Evolutionary conservation across 2,329 filamentous ascomycete species (phyloP), one percentile per base, ranked within the genome.

Genomic region (Trichoderma oligosporum): DNA sequence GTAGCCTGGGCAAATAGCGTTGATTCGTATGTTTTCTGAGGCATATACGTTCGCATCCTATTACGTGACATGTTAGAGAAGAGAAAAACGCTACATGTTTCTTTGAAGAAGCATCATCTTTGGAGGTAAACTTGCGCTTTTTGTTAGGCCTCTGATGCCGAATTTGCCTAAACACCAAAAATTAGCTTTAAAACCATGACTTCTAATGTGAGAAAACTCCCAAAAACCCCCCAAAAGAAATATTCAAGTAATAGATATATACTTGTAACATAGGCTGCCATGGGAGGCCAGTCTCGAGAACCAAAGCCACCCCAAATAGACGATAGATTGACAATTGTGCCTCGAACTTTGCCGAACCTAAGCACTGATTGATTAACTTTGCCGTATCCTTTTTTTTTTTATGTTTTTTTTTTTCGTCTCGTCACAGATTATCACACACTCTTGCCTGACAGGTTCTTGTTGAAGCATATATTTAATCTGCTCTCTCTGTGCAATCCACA

Each of bases 1-100:
- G 8, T 22, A 11, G 7, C 48, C 18, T 1, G 25, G 36, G 16
- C 36, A 52, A 16, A 52, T 33, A 1, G 48, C 36, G 16, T 52
- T 42, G 2, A 52, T 33, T 12, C 36, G 48, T 41, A 52, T 52
- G 27, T n/a, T 3, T 29, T 41, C 24, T 9, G 22, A n/a, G 7
- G 48, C 48, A 11, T 52, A 42, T 52, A 39, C 18, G 25, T 52
- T 52, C 7, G 48, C 36, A 52, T 52, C 48, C 48, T 52, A 7
- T 42, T 20, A 22, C n/a, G n/a, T 18, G 9, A 2, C 4, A 46
- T 31, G n/a, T n/a, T n/a, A n/a, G n/a, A n/a, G n/a, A n/a, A n/a
- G n/a, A n/a, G n/a, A n/a, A n/a, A n/a, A n/a, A n/a, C n/a, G n/a
- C n/a, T n/a, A n/a, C n/a, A n/a, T n/a, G n/a, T n/a, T n/a, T n/a